Evolutionary conservation across 2,329 filamentous ascomycete species (phyloP).

Genomic region (Botrytis pseudocinerea): DNA sequence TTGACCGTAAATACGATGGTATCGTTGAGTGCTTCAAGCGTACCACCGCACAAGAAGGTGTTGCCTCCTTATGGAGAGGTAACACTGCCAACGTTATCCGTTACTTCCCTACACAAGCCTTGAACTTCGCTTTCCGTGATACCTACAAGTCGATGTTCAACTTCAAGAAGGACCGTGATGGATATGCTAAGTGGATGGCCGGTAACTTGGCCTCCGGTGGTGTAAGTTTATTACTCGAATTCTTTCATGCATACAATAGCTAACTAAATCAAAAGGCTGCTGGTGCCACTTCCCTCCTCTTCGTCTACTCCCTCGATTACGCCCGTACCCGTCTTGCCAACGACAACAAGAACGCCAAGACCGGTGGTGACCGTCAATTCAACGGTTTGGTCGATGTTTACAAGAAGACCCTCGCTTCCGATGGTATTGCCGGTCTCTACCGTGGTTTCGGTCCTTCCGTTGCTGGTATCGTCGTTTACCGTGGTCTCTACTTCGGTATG

Average conservation of each 20-base stretch:
- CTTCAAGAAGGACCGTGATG: constrained; percentile 99
- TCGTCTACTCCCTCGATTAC: constrained; percentile 99
- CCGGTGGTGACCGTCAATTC: constrained; percentile 98
- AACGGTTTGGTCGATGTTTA: constrained; percentile 99
- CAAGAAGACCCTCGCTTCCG: constrained; percentile 98
- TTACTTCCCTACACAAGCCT: constrained; percentile 99
- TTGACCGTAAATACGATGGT: constrained; percentile 93
- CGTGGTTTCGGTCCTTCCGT: constrained; percentile 99
- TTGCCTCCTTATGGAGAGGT: constrained; percentile 95
- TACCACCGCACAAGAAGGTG: constrained; percentile 87
- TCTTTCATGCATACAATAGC: neutral
- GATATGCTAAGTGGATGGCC: constrained; percentile 98
- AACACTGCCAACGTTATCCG: constrained; percentile 99
- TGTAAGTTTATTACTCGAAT: constrained; percentile 62
- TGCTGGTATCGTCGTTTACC: constrained; percentile 99
- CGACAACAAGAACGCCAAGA: constrained; percentile 98
- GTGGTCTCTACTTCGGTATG: constrained; percentile 99
- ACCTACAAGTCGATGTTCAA: constrained; percentile 99
- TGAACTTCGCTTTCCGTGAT: constrained; percentile 99
- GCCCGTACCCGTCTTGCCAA: constrained; percentile 99
- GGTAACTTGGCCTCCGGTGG: constrained; percentile 99
- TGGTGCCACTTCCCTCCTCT: constrained; percentile 99
- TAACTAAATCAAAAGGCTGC: constrained; percentile 61
- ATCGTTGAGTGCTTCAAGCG: constrained; percentile 95
- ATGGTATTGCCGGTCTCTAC: constrained; percentile 99